Base-by-base conservation (phyloP, 2,329 filamentous ascomycete genomes). In the Periconia macrospinosa region DNA sequence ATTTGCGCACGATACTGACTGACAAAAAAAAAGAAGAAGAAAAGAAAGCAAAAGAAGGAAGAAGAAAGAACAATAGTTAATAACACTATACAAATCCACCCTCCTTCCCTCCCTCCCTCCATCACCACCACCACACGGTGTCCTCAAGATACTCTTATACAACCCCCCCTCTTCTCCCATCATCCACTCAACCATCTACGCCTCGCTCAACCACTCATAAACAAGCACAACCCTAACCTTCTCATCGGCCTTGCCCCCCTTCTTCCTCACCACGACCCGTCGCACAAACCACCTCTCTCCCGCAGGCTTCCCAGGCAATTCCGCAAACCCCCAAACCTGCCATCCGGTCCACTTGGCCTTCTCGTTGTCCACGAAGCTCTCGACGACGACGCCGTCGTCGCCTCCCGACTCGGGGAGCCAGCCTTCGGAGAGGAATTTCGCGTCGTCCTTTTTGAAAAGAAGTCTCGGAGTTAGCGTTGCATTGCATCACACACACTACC, bases 331-430 rank as follows among this genome's bases (percentile, higher is more conserved):
- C 63, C 64, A 68, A 37, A 64, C 50, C 57, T 68, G 64, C 53
- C 59, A 69, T 17, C 58, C 73, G 3, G 66, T 71, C 74, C 74
- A 76, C 30, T 70, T 67, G n/a, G 55, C 63, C 3, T 53, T 57
- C 13, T 68, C 60, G 52, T 71, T 74, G 14, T 72, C 67, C 2
- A 69, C 72, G 47, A 55, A 71, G 19, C 57, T 67, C 50, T 75
- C 68, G 1, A 76, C 58, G 1, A 74, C 56, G 20, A 70, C 72
- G 2, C 67, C 70, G 14, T 69, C 60, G 45, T 56, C 47, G n/a
- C n/a, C 23, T 27, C 5, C 23, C 1, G 57, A 65, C 51, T 69
- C 70, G 37, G 60, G 57, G 10, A 70, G 49, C 69, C 71, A 75
- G 0, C 66, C 67, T 15, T 69, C 61, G 1, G 54, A 30, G 8